Evolutionary conservation across 148 eudicot species (phyloP).

Genomic region (Drosera capensis): DNA sequence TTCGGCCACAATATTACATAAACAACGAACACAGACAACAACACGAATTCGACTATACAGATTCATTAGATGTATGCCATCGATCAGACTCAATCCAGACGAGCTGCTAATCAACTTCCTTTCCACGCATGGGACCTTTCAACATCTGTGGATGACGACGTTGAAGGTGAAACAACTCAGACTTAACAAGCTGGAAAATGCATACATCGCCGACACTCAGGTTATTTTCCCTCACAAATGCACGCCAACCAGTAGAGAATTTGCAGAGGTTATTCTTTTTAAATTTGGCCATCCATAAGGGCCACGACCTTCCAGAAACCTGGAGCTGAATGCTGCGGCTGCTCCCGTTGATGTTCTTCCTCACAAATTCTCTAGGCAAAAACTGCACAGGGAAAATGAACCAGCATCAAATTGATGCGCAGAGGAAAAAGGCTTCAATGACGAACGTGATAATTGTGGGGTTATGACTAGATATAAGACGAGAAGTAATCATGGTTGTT

Average conservation of each 20-base stretch:
- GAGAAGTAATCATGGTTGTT: too few species aligned
- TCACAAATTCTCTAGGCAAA: background rate
- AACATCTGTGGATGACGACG: background rate
- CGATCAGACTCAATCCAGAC: too few species aligned
- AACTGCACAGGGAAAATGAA: too few species aligned
- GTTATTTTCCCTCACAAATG: background rate
- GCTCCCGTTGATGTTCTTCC: background rate
- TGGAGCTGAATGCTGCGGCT: background rate
- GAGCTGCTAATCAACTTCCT: too few species aligned
- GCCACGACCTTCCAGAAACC: background rate
- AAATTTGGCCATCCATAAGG: background rate
- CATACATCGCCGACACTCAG: background rate
- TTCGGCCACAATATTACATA: too few species aligned
- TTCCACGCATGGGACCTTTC: background rate
- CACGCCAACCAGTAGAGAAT: background rate
- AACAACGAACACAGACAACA: too few species aligned
- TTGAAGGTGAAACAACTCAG: background rate
- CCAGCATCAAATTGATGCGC: too few species aligned
- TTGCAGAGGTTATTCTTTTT: background rate
- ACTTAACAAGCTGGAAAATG: background rate
- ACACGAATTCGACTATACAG: too few species aligned
- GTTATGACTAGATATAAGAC: too few species aligned
- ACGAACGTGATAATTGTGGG: too few species aligned
- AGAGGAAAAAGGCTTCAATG: too few species aligned
- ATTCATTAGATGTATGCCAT: too few species aligned